Conservation (phyloP, 176 grass and related monocot genomes). For the Saccharum officinarum region DNA sequence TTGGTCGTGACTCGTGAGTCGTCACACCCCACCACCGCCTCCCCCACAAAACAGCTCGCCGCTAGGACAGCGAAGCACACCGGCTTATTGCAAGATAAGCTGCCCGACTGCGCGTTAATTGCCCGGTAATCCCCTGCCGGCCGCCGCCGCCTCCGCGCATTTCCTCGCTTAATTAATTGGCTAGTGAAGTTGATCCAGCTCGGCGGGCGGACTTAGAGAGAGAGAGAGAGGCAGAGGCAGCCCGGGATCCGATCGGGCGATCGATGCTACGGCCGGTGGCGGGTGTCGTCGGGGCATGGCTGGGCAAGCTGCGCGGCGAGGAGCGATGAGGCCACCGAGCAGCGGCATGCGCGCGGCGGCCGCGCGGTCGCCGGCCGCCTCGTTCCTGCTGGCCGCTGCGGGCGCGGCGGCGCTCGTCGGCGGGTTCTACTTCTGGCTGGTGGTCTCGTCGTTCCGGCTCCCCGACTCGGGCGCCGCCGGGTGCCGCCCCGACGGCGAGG, state of each 20-base stretch:
- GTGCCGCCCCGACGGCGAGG: conserved; percentile 85
- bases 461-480: conserved; percentile 44
- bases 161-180: conserved; percentile 5
- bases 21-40: background rate
- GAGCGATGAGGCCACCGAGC: conserved; percentile 22
- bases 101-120: conserved; percentile 2
- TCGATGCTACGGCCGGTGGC: conserved; percentile 42
- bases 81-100: background rate
- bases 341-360: conserved; percentile 33
- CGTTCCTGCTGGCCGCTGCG: conserved; percentile 56
- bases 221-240: background rate
- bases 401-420: conserved; percentile 48
- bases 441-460: conserved; percentile 75
- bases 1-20: background rate
- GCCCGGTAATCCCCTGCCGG: conserved; percentile 3
- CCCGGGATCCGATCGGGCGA: conserved; percentile 40
- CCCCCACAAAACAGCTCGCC: conserved; percentile 12
- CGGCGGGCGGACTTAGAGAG: background rate
- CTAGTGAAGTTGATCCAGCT: conserved; percentile 25
- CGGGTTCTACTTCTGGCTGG: conserved; percentile 72
- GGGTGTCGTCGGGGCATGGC: conserved; percentile 35
- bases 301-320: conserved; percentile 27
- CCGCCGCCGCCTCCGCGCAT: background rate
- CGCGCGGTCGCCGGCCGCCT: conserved; percentile 38
- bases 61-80: conserved; percentile 22